Base-by-base conservation (phyloP, 1,284 basidiomycete species). In the Cutaneotrichosporon sp. region DNA sequence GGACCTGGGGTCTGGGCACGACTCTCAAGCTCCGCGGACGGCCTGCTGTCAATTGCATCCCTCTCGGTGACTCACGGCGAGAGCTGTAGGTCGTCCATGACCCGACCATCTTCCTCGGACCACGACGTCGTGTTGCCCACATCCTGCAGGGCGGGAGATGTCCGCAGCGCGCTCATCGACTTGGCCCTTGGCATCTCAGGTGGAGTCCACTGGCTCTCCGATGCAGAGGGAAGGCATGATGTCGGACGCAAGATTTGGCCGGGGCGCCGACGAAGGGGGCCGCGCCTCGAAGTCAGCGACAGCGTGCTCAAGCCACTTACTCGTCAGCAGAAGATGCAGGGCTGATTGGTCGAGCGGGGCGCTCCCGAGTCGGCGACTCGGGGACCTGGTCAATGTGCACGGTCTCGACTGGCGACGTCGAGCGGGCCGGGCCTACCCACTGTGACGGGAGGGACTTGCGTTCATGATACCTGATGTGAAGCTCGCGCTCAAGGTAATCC, bases 111-210 rank as follows among this genome's bases (percentile, higher is more conserved):
- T 18, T 18, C 38, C 18, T 42, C 9, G 4, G 38, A n/a, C 38
- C 38, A 42, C 8, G 18, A n/a, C 5, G 9, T n/a, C n/a, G n/a
- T 42, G 38, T 42, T 42, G 5, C 20, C 25, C 20, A 38, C 51
- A 11, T 53, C 33, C 22, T 53, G 4, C n/a, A 53, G 34, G 13
- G 6, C 25, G 14, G 22, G 11, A 3, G 11, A 1, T 7, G n/a
- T 20, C n/a, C 51, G 34, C 34, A 53, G 34, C n/a, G 51, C 33
- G 34, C 34, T 53, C 33, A 53, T 25, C 1, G 51, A 53, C 51
- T 38, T 36, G 33, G 51, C 24, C 20, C 38, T 36, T 4, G 16
- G 31, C 11, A 25, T n/a, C n/a, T n/a, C n/a, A 4, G 22, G 34
- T 16, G 47, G 25, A 42, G 38, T n/a, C 38, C 18, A 42, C 16